Base-by-base conservation (phyloP, 2,329 filamentous ascomycete species). In the Penicillium brasilianum region DNA sequence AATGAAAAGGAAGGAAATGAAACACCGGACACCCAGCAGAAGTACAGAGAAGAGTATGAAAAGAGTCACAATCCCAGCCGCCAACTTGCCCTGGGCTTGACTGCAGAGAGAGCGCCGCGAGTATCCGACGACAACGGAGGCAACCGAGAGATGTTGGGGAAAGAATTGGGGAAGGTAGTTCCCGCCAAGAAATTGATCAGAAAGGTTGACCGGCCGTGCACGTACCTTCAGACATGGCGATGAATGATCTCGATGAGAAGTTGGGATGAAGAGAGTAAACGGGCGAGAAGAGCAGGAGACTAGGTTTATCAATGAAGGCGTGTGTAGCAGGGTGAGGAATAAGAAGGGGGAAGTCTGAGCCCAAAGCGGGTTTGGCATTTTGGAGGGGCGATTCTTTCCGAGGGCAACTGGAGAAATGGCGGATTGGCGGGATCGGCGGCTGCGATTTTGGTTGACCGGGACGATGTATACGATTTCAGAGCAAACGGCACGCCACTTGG, bases 161-260 rank as follows among this genome's bases (percentile, higher is more conserved):
- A 66, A 57, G 53, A 46, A 56, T 51, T 39, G 59, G 61, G 60
- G 48, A 58, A 50, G 44, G 50, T 59, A 44, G 64, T 58, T 39
- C 50, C 60, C 58, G 61, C 65, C 58, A 62, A 66, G 59, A 62
- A 61, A 34, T 32, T 20, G 32, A 44, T 39, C 55, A 53, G 56
- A 55, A 56, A 51, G 36, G 44, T 28, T 37, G 41, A 37, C 54
- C 53, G 56, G 55, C 48, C 34, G 25, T 44, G 44, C 61, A 69
- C 66, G 58, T 67, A 69, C 67, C 61, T 65, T 64, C 63, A 65
- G 59, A 56, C 58, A 64, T 55, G 46, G 51, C 44, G 48, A 52
- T 55, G 30, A 22, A 28, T 48, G 10, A 32, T 58, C 18, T 22
- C 22, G 46, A 48, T 32, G 37, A 10, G 57, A 61, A 56, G 22